Conservation (phyloP, 352 stramenopile genomes). For the Phytophthora agathidicida region DNA sequence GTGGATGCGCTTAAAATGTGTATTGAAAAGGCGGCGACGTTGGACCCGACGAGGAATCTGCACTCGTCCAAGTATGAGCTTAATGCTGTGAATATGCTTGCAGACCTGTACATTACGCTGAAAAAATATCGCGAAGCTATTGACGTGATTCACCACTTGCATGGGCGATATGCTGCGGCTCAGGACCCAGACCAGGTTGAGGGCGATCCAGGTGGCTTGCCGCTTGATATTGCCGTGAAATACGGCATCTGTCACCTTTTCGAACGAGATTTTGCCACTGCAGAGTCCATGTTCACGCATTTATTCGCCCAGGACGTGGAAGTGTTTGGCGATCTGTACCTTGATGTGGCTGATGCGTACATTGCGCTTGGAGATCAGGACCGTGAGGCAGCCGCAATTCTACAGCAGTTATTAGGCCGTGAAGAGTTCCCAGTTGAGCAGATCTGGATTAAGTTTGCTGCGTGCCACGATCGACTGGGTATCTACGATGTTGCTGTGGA, state of each 20-base stretch:
- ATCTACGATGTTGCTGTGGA: slow-evolving; percentile 75
- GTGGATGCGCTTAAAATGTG: slow-evolving; percentile 86
- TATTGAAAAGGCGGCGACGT: slow-evolving; percentile 75
- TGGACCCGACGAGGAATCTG: slow-evolving; percentile 59
- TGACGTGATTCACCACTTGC: slow-evolving; percentile 77
- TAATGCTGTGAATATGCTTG: slow-evolving; percentile 90
- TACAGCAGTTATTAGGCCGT: slow-evolving; percentile 63
- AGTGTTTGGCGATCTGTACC: slow-evolving; percentile 83
- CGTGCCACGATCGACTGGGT: slow-evolving; percentile 70
- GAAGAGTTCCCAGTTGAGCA: slow-evolving; percentile 81
- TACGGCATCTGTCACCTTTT: slow-evolving; percentile 89
- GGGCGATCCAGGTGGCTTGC: slow-evolving; percentile 66
- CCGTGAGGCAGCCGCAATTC: slow-evolving; percentile 66
- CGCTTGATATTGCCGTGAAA: slow-evolving; percentile 88
- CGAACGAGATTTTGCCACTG: slow-evolving; percentile 72
- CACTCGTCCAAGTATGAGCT: slow-evolving; percentile 83
- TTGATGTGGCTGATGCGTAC: slow-evolving; percentile 86
- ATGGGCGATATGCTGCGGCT: slow-evolving; percentile 65
- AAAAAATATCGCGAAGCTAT: slow-evolving; percentile 87
- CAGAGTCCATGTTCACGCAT: slow-evolving; percentile 84
- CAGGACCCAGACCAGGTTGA: slow-evolving; percentile 68
- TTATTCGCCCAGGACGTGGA: slow-evolving; percentile 86
- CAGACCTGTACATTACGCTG: slow-evolving; percentile 86
- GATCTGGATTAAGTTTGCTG: slow-evolving; percentile 83
- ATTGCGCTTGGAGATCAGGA: slow-evolving; percentile 76